Evolutionary conservation across 257 asterid species (phyloP), one percentile per base, ranked within the genome.

Genomic region (Jasminum sambac): DNA sequence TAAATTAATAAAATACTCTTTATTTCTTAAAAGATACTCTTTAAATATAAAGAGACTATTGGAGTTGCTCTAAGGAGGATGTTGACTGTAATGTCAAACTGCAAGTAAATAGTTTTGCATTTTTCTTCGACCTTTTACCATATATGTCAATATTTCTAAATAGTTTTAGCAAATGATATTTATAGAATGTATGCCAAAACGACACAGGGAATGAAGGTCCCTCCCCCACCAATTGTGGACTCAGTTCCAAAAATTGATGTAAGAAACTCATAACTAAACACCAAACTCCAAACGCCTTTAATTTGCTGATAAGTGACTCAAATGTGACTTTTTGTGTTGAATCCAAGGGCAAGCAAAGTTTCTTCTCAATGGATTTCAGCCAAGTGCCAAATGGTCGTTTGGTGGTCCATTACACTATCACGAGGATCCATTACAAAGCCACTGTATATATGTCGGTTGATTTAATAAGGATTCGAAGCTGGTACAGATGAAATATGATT

Each of bases 381-480:
- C 68, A 65, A 65, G 55, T 40, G 70, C 88, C 79, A 63, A 70
- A 79, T 12, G 16, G 6, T 77, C 69, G 63, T 77, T 75, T 64
- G 71, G 85, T 77, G 84, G 81, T 75, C 83, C 60, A 39, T 73
- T 78, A 76, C 63, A 43, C 13, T 38, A 30, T 42, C n/a, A 39
- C 36, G 13, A 66, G 30, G 62, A 61, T 8, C 37, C 25, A 52
- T 11, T 21, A 25, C 58, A 55, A 69, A 19, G 19, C 5, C 23
- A 66, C 57, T 19, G 26, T 50, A 50, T 50, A n/a, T n/a, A 14
- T 48, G 23, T 48, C 24, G 24, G 17, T 6, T 1, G 58, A 48
- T 14, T 48, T 48, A 48, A 48, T 16, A 48, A 48, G 0, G 58
- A 16, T 1, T 48, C 21, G 58, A 48, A 48, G 21, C 2, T 14